Base-by-base conservation (phyloP, 1,284 basidiomycete genomes). In the Athelia sp. region DNA sequence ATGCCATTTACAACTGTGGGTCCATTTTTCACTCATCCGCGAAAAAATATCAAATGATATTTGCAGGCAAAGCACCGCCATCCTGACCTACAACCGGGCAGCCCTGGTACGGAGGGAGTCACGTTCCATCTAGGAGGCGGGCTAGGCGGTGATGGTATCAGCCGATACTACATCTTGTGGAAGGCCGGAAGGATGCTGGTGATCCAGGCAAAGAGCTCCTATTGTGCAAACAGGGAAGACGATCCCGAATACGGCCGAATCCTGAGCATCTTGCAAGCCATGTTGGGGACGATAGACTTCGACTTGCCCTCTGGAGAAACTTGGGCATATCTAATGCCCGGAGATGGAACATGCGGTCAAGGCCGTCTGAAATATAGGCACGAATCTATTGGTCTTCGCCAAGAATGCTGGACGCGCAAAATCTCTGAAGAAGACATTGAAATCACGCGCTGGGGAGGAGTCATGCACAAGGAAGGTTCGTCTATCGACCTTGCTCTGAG, bases 41-140 rank as follows among this genome's bases (percentile, higher is more conserved):
- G 4, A n/a, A 8, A 21, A 40, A 40, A n/a, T 40, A 21, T n/a
- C 15, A n/a, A 40, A 40, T 6, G 8, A 40, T 4, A 8, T 40
- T 9, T 40, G 8, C 9, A 40, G n/a, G n/a, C n/a, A 40, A 40
- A 40, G 19, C 36, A n/a, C 8, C 15, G 19, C n/a, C 15, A 10
- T 44, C 18, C 43, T 6, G 24, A 44, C 15, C 8, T 26, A n/a
- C 18, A 44, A 21, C 43, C 19, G 9, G 21, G 43, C 43, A n/a
- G 24, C 6, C 43, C 15, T 21, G 18, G 18, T 21, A 22, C 24
- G 8, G n/a, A 15, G 9, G 19, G 23, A n/a, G 23, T 44, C 15
- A 44, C 43, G 23, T 44, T 40, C 36, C 36, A 44, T 23, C 21
- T 44, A 8, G 43, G 18, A 4, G 43, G 43, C 17, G 43, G 43